phyloP scores from a whole-genome alignment of 2,329 filamentous ascomycete species.

The Periconia sp. region DNA sequence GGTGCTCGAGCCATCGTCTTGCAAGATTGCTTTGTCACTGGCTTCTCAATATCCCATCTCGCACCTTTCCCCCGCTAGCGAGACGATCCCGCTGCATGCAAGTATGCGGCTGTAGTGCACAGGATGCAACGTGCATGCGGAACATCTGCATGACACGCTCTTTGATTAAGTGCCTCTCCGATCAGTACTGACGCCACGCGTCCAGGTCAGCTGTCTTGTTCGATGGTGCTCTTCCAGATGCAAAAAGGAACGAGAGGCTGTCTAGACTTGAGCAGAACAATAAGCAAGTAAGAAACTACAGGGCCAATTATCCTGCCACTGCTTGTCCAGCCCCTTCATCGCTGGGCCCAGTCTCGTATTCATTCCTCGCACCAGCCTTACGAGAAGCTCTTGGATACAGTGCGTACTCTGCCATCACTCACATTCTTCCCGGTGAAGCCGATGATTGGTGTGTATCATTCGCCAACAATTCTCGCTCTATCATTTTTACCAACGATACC shows the following conservation, averaged over 20 bases:
- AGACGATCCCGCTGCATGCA: slow-evolving; percentile 16
- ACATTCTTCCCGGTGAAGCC: slow-evolving; percentile 81
- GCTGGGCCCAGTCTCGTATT: slow-evolving; percentile 54
- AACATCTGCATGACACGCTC: slow-evolving; percentile 20
- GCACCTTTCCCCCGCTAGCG: slow-evolving; percentile 3
- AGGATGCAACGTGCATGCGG: slow-evolving; percentile 16
- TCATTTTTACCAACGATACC: slow-evolving; percentile 82
- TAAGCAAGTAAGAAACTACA: slow-evolving; percentile 60
- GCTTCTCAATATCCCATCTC: slow-evolving; percentile 7
- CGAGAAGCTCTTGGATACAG: slow-evolving; percentile 70
- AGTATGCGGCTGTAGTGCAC: slow-evolving; percentile 14
- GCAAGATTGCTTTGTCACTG: slow-evolving; percentile 6
- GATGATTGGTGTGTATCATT: slow-evolving; percentile 78
- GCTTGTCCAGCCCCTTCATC: slow-evolving; percentile 34
- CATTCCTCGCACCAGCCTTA: slow-evolving; percentile 79
- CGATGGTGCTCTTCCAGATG: slow-evolving; percentile 76
- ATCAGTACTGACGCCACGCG: slow-evolving; percentile 24
- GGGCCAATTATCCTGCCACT: slow-evolving; percentile 35
- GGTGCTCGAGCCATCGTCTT: slow-evolving; percentile 11
- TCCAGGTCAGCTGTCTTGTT: slow-evolving; percentile 72
- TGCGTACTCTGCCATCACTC: slow-evolving; percentile 49
- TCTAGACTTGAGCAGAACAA: slow-evolving; percentile 66
- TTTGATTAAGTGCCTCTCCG: slow-evolving; percentile 12
- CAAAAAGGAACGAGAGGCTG: slow-evolving; percentile 69
- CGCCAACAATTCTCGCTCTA: slow-evolving; percentile 64